Evolutionary conservation across 2,329 filamentous ascomycete genomes (phyloP).

Genomic region (Phialemoniopsis sp.): DNA sequence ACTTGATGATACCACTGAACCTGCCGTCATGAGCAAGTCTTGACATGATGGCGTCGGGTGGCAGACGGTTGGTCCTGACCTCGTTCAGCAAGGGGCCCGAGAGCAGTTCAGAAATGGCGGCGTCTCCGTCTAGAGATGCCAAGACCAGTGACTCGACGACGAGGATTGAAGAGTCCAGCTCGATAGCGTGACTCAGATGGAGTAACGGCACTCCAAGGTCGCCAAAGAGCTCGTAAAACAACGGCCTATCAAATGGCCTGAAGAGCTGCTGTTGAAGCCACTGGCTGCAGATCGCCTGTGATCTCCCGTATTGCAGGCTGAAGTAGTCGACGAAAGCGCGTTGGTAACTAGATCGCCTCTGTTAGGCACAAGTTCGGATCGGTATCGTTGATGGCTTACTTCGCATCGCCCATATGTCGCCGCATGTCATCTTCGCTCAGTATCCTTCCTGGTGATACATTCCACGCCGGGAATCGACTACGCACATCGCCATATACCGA

Average conservation of each 20-base stretch:
- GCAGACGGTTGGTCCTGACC: constrained; percentile 1
- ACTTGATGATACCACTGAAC: constrained; percentile 16
- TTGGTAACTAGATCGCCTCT: constrained; percentile 12
- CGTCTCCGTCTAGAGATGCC: constrained; percentile 13
- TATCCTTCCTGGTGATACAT: constrained; percentile 13
- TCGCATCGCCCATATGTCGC: constrained; percentile 12
- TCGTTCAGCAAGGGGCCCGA: constrained; percentile 6
- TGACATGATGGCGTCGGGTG: constrained; percentile 12
- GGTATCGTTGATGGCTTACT: neutral
- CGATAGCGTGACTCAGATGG: constrained; percentile 15
- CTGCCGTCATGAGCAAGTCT: constrained; percentile 15
- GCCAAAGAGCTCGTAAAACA: constrained; percentile 17
- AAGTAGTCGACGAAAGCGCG: constrained; percentile 19
- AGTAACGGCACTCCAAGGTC: constrained; percentile 15
- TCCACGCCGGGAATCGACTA: constrained; percentile 10
- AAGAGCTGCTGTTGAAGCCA: constrained; percentile 11
- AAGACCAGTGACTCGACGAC: constrained; percentile 16
- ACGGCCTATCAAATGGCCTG: constrained; percentile 8
- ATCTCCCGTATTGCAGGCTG: constrained; percentile 14
- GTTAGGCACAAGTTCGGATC: neutral
- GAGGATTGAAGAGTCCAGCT: constrained; percentile 13
- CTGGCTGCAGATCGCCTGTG: constrained; percentile 10
- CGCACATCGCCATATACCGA: constrained; percentile 9
- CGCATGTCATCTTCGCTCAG: constrained; percentile 6
- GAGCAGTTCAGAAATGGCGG: constrained; percentile 11